These are phyloP conservation scores for Porodaedalea pini DNA, from an alignment of 1,284 basidiomycete species.

Conservation along the genomic window DNA sequence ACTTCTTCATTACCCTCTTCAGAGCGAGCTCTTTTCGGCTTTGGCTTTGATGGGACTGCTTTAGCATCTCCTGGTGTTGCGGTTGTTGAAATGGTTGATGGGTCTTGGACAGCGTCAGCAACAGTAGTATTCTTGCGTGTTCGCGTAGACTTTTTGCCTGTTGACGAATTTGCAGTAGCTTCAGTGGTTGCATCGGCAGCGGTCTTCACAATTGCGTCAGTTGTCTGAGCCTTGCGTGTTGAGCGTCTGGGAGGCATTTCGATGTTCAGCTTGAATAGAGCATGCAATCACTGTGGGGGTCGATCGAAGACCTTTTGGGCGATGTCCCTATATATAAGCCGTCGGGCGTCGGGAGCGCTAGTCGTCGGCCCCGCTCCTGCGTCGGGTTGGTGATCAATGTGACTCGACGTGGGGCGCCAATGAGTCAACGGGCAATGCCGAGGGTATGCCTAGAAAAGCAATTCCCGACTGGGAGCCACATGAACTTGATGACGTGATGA, in stretches of 20 bases:
- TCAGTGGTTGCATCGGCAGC: neutral
- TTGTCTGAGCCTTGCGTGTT: constrained; percentile 4
- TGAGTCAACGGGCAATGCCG: neutral
- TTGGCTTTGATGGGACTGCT: constrained; percentile 1
- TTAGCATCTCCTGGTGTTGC: neutral
- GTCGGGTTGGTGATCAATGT: constrained; percentile 1
- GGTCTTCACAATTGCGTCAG: neutral
- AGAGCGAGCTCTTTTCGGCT: constrained; percentile 20
- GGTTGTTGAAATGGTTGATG: neutral
- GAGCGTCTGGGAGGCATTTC: constrained; percentile 16
- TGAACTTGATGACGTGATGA: no score
- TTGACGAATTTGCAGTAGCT: neutral
- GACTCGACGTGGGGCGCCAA: neutral
- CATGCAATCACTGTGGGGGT: no score
- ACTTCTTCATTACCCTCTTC: constrained; percentile 26
- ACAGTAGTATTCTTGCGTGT: neutral
- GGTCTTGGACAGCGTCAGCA: neutral
- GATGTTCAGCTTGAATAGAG: neutral
- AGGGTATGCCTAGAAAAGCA: no score
- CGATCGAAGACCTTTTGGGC: no score
- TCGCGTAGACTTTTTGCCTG: neutral
- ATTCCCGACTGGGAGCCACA: no score
- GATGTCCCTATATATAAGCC: neutral
- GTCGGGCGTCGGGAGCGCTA: constrained; percentile 9
- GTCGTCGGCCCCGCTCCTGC: neutral